Evolutionary conservation across 2,329 filamentous ascomycete genomes (phyloP).

Genomic region (Chlorencoelia australis): DNA sequence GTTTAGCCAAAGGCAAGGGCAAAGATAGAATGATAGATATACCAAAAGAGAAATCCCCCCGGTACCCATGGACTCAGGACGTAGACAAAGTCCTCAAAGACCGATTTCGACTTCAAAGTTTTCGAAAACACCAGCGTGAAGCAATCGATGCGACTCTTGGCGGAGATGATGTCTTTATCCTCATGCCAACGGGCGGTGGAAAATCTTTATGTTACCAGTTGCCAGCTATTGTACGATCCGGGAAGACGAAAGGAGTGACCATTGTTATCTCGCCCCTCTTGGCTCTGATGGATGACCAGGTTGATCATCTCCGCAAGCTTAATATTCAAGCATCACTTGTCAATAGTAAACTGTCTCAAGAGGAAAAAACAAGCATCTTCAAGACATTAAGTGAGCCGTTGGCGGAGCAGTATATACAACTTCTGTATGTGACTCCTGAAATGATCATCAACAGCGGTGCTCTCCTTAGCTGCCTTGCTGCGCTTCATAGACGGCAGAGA

Average conservation of each 20-base stretch:
- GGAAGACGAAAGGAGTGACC: conserved; percentile 76
- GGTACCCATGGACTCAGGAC: conserved; percentile 74
- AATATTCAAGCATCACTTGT: conserved; percentile 72
- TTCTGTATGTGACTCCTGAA: conserved; percentile 96
- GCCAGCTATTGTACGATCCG: conserved; percentile 72
- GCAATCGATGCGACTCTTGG: conserved; percentile 87
- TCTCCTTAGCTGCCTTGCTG: conserved; percentile 56
- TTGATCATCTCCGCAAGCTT: conserved; percentile 65
- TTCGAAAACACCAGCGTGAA: conserved; percentile 84
- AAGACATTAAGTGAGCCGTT: conserved; percentile 48
- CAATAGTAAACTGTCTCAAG: conserved; percentile 62
- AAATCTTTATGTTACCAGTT: conserved; percentile 97
- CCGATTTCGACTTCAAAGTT: conserved; percentile 74
- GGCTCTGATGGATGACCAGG: conserved; percentile 96
- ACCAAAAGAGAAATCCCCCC: conserved; percentile 44
- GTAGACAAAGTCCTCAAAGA: conserved; percentile 73
- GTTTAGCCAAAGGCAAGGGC: conserved; percentile 1
- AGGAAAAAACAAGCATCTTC: conserved; percentile 58
- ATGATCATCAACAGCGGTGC: conserved; percentile 78
- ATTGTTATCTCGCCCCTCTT: conserved; percentile 90
- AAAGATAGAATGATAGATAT: conserved; percentile 22
- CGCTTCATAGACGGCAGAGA: conserved; percentile 58
- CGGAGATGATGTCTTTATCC: conserved; percentile 83
- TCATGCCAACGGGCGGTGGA: conserved; percentile 96
- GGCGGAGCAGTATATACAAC: conserved; percentile 68